Percentiles rank a stretch among this genome's conserved stretches.
phyloP scores from a whole-genome alignment of 331 rosid species.

The Arachis monticola region DNA sequence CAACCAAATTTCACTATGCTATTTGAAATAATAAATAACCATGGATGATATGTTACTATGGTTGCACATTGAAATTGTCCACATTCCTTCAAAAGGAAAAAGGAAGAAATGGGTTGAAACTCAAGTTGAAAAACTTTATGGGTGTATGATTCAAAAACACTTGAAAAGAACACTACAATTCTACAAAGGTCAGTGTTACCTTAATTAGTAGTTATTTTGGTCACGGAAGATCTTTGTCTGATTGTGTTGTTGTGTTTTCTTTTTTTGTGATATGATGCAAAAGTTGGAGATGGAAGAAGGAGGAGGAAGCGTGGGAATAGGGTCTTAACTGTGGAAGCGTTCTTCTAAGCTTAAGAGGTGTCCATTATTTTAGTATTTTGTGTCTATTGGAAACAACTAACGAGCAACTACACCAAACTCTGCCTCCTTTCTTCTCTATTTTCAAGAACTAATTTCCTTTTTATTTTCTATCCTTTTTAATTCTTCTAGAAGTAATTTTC shows the following conservation, averaged over 20 bases:
- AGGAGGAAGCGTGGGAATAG: conserved; percentile 40
- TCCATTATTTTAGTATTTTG: conserved; percentile 17
- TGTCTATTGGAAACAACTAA: neutral
- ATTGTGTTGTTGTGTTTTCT: neutral
- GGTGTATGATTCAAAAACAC: neutral
- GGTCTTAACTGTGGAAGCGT: conserved; percentile 50
- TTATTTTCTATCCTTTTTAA: neutral
- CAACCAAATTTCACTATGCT: neutral
- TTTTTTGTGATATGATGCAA: neutral
- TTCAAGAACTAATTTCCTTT: neutral
- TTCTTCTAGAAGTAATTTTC: neutral
- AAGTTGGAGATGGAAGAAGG: conserved; percentile 13
- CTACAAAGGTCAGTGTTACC: neutral
- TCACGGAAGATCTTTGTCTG: neutral
- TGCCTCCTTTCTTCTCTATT: neutral
- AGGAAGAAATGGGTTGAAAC: neutral
- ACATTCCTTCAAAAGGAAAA: neutral
- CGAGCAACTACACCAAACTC: neutral
- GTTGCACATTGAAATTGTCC: neutral
- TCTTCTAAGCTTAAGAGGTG: conserved; percentile 16
- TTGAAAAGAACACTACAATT: neutral
- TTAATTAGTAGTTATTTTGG: neutral
- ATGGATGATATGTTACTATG: neutral
- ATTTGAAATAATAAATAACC: conserved; percentile 18
- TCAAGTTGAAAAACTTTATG: neutral